Conservation (phyloP, 2,329 filamentous ascomycete genomes). For the Aspergillus sp. region DNA sequence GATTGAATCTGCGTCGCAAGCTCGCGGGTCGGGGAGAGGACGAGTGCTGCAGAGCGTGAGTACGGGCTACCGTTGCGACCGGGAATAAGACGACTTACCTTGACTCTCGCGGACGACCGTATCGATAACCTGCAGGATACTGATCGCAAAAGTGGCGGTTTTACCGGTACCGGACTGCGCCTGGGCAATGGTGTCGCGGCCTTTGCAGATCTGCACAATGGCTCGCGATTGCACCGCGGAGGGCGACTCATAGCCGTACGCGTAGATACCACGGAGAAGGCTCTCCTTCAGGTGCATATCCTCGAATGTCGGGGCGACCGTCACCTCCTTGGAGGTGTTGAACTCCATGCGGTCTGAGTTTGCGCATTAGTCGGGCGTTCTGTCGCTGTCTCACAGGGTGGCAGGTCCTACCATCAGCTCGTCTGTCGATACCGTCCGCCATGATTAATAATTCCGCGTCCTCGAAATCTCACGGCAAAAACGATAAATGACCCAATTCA, state of each 20-base stretch:
- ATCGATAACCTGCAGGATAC: slow-evolving; percentile 93
- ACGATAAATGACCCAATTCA: slow-evolving; percentile 10
- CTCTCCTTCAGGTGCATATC: slow-evolving; percentile 98
- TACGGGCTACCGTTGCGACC: not conserved
- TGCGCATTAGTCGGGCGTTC: slow-evolving; percentile 22
- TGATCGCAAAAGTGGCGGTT: slow-evolving; percentile 94
- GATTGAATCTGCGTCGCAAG: slow-evolving; percentile 97
- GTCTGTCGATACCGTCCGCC: slow-evolving; percentile 91
- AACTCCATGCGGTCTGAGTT: slow-evolving; percentile 87
- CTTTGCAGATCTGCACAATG: slow-evolving; percentile 98
- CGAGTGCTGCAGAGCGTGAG: slow-evolving; percentile 60
- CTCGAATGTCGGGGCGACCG: slow-evolving; percentile 85
- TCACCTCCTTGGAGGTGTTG: slow-evolving; percentile 95
- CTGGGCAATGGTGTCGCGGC: slow-evolving; percentile 96
- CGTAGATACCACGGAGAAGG: slow-evolving; percentile 93
- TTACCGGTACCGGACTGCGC: slow-evolving; percentile 97
- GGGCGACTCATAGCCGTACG: slow-evolving; percentile 96
- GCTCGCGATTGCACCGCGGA: slow-evolving; percentile 97
- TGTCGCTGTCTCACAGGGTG: slow-evolving; percentile 1
- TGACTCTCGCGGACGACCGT: slow-evolving; percentile 89
- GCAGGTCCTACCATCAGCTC: slow-evolving; percentile 62
- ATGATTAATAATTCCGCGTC: slow-evolving; percentile 53
- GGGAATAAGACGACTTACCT: slow-evolving; percentile 37
- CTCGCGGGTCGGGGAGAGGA: slow-evolving; percentile 94
- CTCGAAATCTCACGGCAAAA: slow-evolving; percentile 1